phyloP scores from a whole-genome alignment of 345 rosid species.

The Citrus maxima region DNA sequence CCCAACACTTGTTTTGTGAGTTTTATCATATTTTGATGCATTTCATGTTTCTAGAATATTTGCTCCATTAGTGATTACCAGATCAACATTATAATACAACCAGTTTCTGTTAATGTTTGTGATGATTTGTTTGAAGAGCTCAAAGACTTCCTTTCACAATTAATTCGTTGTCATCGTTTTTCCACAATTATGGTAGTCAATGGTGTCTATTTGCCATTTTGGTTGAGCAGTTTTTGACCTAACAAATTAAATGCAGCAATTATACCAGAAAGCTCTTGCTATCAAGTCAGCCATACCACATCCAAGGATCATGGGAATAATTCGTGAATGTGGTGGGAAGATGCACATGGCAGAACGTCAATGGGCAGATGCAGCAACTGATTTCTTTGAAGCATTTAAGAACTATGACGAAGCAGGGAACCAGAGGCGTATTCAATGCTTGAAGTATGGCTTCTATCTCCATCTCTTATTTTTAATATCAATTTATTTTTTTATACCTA shows the following conservation, averaged over 20 bases:
- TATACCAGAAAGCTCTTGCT: slow-evolving; percentile 96
- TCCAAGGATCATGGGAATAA: slow-evolving; percentile 99
- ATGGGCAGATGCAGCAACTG: slow-evolving; percentile 99
- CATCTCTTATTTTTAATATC: not conserved
- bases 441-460: slow-evolving; percentile 61
- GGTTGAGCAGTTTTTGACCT: slow-evolving; percentile 12
- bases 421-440: slow-evolving; percentile 96
- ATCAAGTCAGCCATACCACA: slow-evolving; percentile 99
- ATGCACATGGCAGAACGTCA: slow-evolving; percentile 99
- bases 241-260: slow-evolving; percentile 62
- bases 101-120: not conserved
- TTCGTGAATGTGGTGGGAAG: slow-evolving; percentile 99
- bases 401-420: slow-evolving; percentile 99
- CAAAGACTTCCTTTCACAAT: not conserved
- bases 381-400: slow-evolving; percentile 99
- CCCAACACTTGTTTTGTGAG: not conserved
- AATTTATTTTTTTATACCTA: not conserved
- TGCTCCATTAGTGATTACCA: not conserved
- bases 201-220: slow-evolving; percentile 2
- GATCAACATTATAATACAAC: not conserved
- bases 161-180: not conserved
- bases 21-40: not conserved
- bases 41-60: not conserved
- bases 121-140: not conserved
- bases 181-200: not conserved